Evolutionary conservation across 306 rosid species (phyloP), one percentile per base, ranked within the genome.

Genomic region (Alnus glutinosa): DNA sequence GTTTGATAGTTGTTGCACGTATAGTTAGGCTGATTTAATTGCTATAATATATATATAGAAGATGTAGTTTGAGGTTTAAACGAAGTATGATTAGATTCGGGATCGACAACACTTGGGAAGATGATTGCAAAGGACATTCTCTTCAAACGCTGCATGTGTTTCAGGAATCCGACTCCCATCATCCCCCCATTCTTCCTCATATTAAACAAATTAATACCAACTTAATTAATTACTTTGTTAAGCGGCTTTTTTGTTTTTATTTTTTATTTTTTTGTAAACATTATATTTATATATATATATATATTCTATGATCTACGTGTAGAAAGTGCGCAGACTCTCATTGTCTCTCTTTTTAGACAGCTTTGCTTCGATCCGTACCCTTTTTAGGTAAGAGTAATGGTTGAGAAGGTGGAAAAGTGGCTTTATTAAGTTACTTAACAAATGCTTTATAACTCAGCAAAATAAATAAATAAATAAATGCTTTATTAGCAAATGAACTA

Each of bases 81-180:
- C 61, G 84, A 86, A 81, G 83, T 74, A 79, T 69, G 80, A 46
- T 83, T 85, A 78, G 93, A 93, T 88, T 89, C 84, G 89, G 93
- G 88, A 85, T 87, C 92, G 82, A 83, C 63, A 88, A 84, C 86
- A 85, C 87, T 87, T 85, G 96, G 93, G 80, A 83, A 81, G 87
- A 94, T 94, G 92, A 92, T 94, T 92, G 72, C 88, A 76, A 88
- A 90, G 80, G 90, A 83, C 90, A 87, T 81, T 23, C 83, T 84
- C 87, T 81, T 88, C 79, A 76, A 90, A 86, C 74, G 87, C 77
- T 88, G 91, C 97, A 91, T 91, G 94, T 88, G 96, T 88, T 79
- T 75, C 28, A 82, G 89, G 95, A 89, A 91, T 93, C 93, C 80
- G 71, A 86, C 81, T 86, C 85, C 80, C 97, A 90, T 88, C 87